These are phyloP conservation scores for Lyophyllum shimeji DNA, from an alignment of 768 basidiomycete species.

Conservation along the genomic window DNA sequence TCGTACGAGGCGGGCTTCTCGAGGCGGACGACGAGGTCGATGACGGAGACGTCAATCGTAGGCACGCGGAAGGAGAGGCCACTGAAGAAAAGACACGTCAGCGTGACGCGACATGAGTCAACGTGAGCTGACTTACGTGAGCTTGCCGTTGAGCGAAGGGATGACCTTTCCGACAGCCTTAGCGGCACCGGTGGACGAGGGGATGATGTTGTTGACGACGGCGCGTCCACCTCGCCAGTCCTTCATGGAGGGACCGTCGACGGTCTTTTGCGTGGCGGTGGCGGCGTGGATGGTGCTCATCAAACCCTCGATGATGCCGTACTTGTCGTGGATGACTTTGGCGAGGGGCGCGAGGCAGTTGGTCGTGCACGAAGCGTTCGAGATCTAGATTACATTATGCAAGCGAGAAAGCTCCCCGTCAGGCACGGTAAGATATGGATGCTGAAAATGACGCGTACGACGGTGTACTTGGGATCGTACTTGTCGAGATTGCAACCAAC, in stretches of 20 bases:
- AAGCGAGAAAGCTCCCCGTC: not conserved
- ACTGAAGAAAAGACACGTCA: slow-evolving; percentile 32
- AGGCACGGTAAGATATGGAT: slow-evolving; percentile 3
- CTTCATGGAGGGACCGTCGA: slow-evolving; percentile 92
- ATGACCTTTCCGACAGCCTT: slow-evolving; percentile 99
- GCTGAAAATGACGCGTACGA: slow-evolving; percentile 50
- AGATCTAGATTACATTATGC: slow-evolving; percentile 54
- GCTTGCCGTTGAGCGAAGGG: slow-evolving; percentile 93
- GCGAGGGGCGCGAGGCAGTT: slow-evolving; percentile 99
- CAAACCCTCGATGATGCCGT: slow-evolving; percentile 93
- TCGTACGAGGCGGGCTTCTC: slow-evolving; percentile 87
- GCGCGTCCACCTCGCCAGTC: slow-evolving; percentile 98
- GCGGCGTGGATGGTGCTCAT: slow-evolving; percentile 99
- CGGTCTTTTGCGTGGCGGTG: slow-evolving; percentile 94
- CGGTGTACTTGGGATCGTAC: slow-evolving; percentile 86
- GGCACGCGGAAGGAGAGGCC: slow-evolving; percentile 98
- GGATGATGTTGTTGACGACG: slow-evolving; percentile 98
- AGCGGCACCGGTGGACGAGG: slow-evolving; percentile 97
- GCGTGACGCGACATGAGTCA: not conserved
- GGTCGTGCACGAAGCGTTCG: slow-evolving; percentile 99
- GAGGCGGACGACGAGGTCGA: slow-evolving; percentile 92
- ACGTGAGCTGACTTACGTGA: slow-evolving; percentile 67
- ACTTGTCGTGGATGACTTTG: slow-evolving; percentile 97
- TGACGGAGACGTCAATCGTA: slow-evolving; percentile 94
- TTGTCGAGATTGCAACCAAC: slow-evolving; percentile 92